Conservation (phyloP, 176 grass and related monocot species). For the Oryza coarctata region DNA sequence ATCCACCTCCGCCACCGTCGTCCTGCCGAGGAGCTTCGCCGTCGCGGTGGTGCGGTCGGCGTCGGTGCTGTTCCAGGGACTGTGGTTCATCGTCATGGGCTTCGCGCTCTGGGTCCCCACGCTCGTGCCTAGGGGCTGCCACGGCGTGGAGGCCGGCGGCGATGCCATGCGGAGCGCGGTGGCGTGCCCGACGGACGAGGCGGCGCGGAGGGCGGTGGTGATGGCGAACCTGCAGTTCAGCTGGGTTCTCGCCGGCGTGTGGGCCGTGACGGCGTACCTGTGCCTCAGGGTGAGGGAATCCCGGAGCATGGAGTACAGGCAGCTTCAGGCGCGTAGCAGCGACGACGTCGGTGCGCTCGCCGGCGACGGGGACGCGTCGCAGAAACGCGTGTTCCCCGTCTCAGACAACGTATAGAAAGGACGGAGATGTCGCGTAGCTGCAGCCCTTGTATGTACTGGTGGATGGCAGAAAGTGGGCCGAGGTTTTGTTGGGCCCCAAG, state of each 20-base stretch:
- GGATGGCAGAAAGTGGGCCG: neutral
- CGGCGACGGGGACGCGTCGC: conserved; percentile 23
- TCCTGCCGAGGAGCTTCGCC: conserved; percentile 49
- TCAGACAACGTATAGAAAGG: conserved; percentile 29
- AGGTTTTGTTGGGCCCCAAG: neutral
- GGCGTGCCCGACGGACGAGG: conserved; percentile 55
- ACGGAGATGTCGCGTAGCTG: neutral
- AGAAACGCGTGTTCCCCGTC: conserved; percentile 44
- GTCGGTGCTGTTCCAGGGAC: conserved; percentile 66
- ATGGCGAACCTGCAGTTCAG: conserved; percentile 85
- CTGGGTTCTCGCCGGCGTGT: conserved; percentile 62
- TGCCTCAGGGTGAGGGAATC: conserved; percentile 46
- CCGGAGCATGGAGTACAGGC: conserved; percentile 50
- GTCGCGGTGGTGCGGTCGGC: conserved; percentile 54
- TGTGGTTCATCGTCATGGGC: conserved; percentile 79
- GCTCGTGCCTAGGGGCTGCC: conserved; percentile 62
- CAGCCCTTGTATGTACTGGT: neutral
- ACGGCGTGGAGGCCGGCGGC: conserved; percentile 1
- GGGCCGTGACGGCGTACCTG: conserved; percentile 53
- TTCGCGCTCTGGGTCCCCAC: conserved; percentile 70
- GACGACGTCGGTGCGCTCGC: conserved; percentile 1
- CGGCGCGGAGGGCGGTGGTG: conserved; percentile 46
- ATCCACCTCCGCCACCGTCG: conserved; percentile 33
- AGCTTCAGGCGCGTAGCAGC: conserved; percentile 34
- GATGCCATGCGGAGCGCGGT: conserved; percentile 39